These are phyloP conservation scores for Macrolepiota albuminosa DNA, from an alignment of 768 basidiomycete genomes.

Conservation along the genomic window DNA sequence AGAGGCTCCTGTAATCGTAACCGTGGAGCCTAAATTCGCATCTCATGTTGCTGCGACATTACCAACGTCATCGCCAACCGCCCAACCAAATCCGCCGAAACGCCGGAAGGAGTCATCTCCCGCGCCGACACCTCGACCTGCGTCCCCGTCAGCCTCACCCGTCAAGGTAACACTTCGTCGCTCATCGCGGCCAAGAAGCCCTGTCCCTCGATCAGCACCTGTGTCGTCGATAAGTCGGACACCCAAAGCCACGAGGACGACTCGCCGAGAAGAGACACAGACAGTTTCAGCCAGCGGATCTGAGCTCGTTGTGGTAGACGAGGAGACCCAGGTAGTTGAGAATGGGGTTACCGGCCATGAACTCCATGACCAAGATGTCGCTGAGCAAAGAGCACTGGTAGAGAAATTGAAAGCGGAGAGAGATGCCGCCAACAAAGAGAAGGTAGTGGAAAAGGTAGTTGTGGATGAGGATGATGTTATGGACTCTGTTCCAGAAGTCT, in stretches of 20 bases:
- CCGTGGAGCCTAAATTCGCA: conserved; percentile 17
- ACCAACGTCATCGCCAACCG: conserved; percentile 38
- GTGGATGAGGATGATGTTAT: conserved; percentile 34
- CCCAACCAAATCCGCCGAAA: conserved; percentile 47
- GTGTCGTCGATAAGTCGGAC: conserved; percentile 33
- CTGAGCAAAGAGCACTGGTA: conserved; percentile 76
- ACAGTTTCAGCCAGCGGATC: conserved; percentile 46
- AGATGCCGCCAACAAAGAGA: conserved; percentile 20
- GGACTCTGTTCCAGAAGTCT: conserved; percentile 15
- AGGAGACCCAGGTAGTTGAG: conserved; percentile 53
- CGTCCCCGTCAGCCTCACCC: conserved; percentile 27
- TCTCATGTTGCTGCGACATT: conserved; percentile 25
- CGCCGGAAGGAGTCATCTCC: conserved; percentile 63
- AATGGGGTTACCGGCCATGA: conserved; percentile 51
- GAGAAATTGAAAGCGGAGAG: conserved; percentile 65
- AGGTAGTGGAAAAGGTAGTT: conserved; percentile 19
- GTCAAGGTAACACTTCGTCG: conserved; percentile 21
- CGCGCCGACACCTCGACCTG: conserved; percentile 41
- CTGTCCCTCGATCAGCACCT: conserved; percentile 27
- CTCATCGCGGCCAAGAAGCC: conserved; percentile 39
- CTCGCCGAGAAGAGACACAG: conserved; percentile 28
- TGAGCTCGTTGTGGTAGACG: conserved; percentile 64
- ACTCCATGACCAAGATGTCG: conserved; percentile 65
- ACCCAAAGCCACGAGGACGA: conserved; percentile 27
- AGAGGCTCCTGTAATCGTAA: conserved; percentile 10